phyloP scores from a whole-genome alignment of 176 grass and related monocot species.

The Dactylis glomerata region DNA sequence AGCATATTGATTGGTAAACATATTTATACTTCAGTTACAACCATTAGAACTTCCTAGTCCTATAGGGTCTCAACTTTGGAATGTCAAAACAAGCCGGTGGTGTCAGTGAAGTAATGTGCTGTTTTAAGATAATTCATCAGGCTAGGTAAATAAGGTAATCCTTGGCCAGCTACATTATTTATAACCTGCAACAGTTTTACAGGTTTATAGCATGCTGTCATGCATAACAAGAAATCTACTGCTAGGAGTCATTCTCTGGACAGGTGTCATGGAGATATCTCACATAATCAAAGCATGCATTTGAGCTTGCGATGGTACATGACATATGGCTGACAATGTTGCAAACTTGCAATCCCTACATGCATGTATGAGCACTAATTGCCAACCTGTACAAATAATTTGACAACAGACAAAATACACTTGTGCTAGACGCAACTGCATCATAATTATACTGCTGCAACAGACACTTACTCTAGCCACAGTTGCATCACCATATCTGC shows the following conservation, averaged over 20 bases:
- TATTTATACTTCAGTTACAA: not conserved
- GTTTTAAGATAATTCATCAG: slow-evolving; percentile 6
- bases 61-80: not conserved
- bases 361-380: not conserved
- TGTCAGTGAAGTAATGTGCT: not conserved
- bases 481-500: not conserved
- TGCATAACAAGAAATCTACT: not conserved
- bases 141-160: not conserved
- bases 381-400: not conserved
- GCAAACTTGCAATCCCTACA: not conserved
- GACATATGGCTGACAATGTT: not conserved
- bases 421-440: not conserved
- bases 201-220: not conserved
- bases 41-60: slow-evolving; percentile 2
- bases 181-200: not conserved
- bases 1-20: not conserved
- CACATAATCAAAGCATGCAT: slow-evolving; percentile 1
- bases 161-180: not conserved
- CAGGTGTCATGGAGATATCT: not conserved
- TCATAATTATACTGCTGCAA: not conserved
- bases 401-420: not conserved
- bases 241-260: not conserved
- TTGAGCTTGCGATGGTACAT: not conserved
- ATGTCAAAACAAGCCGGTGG: not conserved
- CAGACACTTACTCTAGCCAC: not conserved